Conservation (phyloP, 169 alveolate species). For the Babesia sp. region DNA sequence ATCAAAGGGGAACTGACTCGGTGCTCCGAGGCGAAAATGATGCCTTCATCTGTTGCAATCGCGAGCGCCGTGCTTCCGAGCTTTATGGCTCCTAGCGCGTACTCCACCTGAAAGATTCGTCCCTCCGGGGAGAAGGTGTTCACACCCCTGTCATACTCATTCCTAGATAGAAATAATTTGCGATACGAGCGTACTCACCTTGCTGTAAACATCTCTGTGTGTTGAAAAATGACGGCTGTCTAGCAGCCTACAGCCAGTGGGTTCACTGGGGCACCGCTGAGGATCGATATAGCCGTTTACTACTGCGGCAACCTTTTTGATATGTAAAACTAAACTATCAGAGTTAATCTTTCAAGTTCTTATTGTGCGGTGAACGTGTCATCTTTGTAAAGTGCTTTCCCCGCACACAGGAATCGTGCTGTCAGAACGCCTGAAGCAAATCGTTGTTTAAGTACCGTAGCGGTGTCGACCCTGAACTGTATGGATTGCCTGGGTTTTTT, state of each 20-base stretch:
- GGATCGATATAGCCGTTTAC: too few relatives aligned
- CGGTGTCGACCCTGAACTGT: too few relatives aligned
- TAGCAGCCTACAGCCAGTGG: too few relatives aligned
- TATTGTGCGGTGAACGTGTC: too few relatives aligned
- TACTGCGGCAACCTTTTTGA: too few relatives aligned
- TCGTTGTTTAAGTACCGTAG: too few relatives aligned
- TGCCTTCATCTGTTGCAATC: conserved; percentile 93
- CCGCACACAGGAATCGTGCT: too few relatives aligned
- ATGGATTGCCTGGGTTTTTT: too few relatives aligned
- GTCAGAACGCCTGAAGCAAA: too few relatives aligned
- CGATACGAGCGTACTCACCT: conserved; percentile 36
- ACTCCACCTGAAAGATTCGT: conserved; percentile 94
- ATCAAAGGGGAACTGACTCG: conserved; percentile 87
- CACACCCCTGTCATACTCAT: conserved; percentile 98
- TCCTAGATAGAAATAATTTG: conserved; percentile 71
- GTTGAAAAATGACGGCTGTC: background rate
- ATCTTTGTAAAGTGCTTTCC: too few relatives aligned
- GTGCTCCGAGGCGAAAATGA: conserved; percentile 95
- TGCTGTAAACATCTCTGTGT: conserved; percentile 51
- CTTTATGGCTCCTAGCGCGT: conserved; percentile 94
- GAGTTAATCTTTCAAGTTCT: too few relatives aligned
- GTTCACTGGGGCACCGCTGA: background rate
- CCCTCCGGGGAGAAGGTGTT: conserved; percentile 99
- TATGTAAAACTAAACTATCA: too few relatives aligned
- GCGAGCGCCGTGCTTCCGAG: conserved; percentile 99